Conservation (phyloP, 108 stramenopile species). For the Bacterosira constricta region DNA sequence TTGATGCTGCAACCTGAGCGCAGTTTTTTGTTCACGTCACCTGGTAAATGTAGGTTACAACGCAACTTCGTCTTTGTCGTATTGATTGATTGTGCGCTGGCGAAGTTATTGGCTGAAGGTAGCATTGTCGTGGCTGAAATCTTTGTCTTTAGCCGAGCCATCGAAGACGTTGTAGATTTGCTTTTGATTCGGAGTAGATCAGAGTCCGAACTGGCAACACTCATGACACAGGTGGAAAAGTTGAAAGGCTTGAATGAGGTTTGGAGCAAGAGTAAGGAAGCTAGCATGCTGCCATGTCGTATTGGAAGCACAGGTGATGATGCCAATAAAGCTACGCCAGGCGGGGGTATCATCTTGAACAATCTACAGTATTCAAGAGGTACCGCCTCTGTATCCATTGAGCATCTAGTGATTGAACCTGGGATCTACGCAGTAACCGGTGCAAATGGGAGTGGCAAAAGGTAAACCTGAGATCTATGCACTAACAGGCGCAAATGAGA, state of each 20-base stretch:
- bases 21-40: not conserved
- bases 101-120: constrained; percentile 72
- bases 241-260: constrained; percentile 60
- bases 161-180: constrained; percentile 88
- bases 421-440: constrained; percentile 86
- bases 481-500: no score
- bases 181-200: constrained; percentile 78
- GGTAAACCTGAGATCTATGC: no score
- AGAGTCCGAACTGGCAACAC: constrained; percentile 82
- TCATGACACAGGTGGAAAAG: constrained; percentile 81
- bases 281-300: constrained; percentile 63
- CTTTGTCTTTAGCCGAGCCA: constrained; percentile 85
- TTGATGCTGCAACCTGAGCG: no score
- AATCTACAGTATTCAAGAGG: constrained; percentile 79
- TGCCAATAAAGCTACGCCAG: not conserved
- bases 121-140: constrained; percentile 79
- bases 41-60: constrained; percentile 54
- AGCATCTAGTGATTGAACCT: constrained; percentile 69
- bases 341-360: constrained; percentile 47
- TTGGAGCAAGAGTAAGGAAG: constrained; percentile 69
- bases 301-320: constrained; percentile 27
- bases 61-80: constrained; percentile 84
- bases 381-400: constrained; percentile 68
- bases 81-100: constrained; percentile 87
- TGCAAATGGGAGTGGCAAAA: constrained; percentile 67